These are phyloP conservation scores for Fusarium sp. DNA, from an alignment of 2,329 filamentous ascomycete genomes.

Conservation along the genomic window DNA sequence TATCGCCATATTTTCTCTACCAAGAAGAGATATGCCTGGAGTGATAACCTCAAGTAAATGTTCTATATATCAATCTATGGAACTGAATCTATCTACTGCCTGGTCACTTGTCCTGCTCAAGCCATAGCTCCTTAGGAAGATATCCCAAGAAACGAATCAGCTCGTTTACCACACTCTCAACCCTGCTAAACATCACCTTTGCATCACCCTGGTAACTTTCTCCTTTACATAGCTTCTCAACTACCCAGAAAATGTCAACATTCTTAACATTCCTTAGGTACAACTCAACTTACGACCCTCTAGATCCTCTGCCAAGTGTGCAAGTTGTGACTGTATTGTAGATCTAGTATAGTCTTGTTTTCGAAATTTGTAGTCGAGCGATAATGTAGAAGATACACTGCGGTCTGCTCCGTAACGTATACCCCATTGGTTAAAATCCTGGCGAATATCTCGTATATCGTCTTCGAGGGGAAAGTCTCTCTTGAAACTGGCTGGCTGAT, in stretches of 20 bases:
- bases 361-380: slow-evolving; percentile 34
- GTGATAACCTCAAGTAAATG: neutral
- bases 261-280: neutral
- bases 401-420: slow-evolving; percentile 20
- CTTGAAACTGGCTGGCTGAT: neutral
- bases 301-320: slow-evolving; percentile 20
- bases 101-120: slow-evolving; percentile 14
- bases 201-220: slow-evolving; percentile 3
- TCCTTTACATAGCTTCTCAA: slow-evolving; percentile 10
- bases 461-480: slow-evolving; percentile 3
- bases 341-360: slow-evolving; percentile 14
- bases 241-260: neutral
- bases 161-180: slow-evolving; percentile 15
- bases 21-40: neutral
- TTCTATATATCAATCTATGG: neutral
- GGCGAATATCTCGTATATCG: slow-evolving; percentile 1
- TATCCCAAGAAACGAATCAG: slow-evolving; percentile 18
- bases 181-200: slow-evolving; percentile 11
- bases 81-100: neutral
- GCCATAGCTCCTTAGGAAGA: slow-evolving; percentile 33
- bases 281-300: slow-evolving; percentile 15
- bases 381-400: slow-evolving; percentile 10
- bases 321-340: slow-evolving; percentile 11
- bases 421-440: slow-evolving; percentile 26
- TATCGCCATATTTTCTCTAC: neutral